phyloP scores from a whole-genome alignment of 2,329 filamentous ascomycete genomes.

The Microcyclosporella mali region DNA sequence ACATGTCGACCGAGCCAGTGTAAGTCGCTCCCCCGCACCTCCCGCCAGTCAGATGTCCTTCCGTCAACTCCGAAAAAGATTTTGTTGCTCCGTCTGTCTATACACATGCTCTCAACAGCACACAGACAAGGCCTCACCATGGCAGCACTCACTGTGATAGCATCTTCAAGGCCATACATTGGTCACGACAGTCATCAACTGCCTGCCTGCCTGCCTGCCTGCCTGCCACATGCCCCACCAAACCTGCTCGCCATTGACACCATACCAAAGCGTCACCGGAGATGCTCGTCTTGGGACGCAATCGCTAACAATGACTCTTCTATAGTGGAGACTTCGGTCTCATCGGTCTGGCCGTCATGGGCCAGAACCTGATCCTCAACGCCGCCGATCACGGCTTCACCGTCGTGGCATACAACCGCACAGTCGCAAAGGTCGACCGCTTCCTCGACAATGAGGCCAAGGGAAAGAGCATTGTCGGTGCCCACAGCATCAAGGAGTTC shows the following conservation, averaged over 20 bases:
- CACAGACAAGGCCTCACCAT: neutral
- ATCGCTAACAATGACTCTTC: conserved; percentile 17
- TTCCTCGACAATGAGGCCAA: conserved; percentile 42
- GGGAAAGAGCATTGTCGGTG: conserved; percentile 90
- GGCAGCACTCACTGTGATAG: neutral
- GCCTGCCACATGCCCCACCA: neutral
- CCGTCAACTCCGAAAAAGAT: conserved; percentile 2
- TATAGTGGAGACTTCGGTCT: conserved; percentile 49
- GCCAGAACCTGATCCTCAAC: conserved; percentile 52
- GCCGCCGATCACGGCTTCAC: conserved; percentile 68
- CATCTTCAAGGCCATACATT: neutral
- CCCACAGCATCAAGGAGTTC: conserved; percentile 91
- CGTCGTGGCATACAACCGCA: conserved; percentile 97
- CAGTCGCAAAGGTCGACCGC: conserved; percentile 92
- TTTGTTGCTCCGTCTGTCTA: conserved; percentile 5
- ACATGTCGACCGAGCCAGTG: conserved; percentile 20
- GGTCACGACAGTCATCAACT: neutral
- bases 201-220: no score
- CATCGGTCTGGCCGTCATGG: conserved; percentile 49
- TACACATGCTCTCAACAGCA: neutral
- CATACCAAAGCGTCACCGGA: neutral
- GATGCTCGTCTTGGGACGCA: neutral
- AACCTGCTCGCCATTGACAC: neutral
- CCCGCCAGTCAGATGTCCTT: conserved; percentile 3
- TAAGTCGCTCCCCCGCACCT: conserved; percentile 12